phyloP scores from a whole-genome alignment of 352 stramenopile species.

The Blastocystis sp. region DNA sequence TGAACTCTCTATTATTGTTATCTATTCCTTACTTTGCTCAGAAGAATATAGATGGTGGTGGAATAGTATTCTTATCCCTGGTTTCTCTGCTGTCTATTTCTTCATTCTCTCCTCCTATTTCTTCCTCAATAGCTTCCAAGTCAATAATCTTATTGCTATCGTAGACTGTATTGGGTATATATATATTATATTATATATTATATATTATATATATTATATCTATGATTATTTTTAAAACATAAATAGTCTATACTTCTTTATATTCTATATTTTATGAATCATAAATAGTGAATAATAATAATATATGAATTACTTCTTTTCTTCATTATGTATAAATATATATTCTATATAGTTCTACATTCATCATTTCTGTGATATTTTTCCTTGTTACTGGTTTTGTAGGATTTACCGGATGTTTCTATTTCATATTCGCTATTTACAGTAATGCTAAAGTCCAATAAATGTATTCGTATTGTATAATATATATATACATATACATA shows the following conservation, averaged over 20 bases:
- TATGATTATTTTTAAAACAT: too few species aligned
- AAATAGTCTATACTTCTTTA: too few species aligned
- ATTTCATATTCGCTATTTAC: conserved; percentile 94
- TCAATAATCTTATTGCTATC: conserved; percentile 24
- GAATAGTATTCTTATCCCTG: conserved; percentile 86
- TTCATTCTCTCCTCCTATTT: conserved; percentile 97
- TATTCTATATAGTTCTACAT: too few species aligned
- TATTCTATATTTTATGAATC: too few species aligned
- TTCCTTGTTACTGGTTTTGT: conserved; percentile 79
- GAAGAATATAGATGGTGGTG: conserved; percentile 99
- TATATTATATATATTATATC: too few species aligned
- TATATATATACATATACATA: too few species aligned
- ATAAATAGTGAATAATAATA: too few species aligned
- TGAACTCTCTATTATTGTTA: conserved; percentile 96
- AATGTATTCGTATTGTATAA: too few species aligned
- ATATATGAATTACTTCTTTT: too few species aligned
- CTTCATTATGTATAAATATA: too few species aligned
- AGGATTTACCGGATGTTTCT: conserved; percentile 82
- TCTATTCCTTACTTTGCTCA: conserved; percentile 95
- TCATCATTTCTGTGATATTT: conserved; percentile 82
- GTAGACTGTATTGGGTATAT: conserved; percentile 26
- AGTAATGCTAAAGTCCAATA: conserved; percentile 87
- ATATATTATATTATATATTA: too few species aligned
- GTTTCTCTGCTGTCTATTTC: conserved; percentile 82
- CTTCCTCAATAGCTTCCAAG: conserved; percentile 48